Percentiles rank a stretch among this genome's conserved stretches.
Evolutionary conservation across 768 basidiomycete genomes (phyloP).

Genomic region (Brasilioporus rufonigricans): DNA sequence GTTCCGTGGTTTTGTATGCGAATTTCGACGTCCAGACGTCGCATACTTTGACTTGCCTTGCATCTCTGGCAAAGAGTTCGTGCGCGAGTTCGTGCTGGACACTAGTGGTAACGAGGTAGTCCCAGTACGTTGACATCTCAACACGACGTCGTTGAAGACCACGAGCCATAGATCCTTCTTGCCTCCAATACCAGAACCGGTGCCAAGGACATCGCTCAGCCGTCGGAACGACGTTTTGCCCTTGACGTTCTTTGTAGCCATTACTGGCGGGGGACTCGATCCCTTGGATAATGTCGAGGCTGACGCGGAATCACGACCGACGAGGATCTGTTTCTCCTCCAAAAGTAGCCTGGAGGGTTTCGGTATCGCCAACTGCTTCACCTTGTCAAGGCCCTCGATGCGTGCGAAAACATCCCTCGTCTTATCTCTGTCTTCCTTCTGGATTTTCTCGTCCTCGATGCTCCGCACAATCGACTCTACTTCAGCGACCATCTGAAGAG

Average conservation of each 20-base stretch:
- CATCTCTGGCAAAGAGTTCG: slow-evolving; percentile 79
- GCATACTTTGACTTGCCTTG: slow-evolving; percentile 84
- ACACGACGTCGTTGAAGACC: slow-evolving; percentile 91
- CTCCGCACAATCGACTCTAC: slow-evolving; percentile 94
- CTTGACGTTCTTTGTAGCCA: slow-evolving; percentile 56
- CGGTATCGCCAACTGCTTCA: slow-evolving; percentile 86
- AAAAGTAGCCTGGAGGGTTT: slow-evolving; percentile 87
- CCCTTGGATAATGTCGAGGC: slow-evolving; percentile 21
- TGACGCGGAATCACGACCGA: slow-evolving; percentile 30
- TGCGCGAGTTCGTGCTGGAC: slow-evolving; percentile 61
- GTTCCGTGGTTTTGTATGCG: slow-evolving; percentile 83
- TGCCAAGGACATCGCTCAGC: slow-evolving; percentile 82
- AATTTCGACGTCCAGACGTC: slow-evolving; percentile 71
- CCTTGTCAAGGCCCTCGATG: slow-evolving; percentile 94
- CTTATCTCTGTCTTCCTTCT: slow-evolving; percentile 93
- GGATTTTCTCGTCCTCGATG: slow-evolving; percentile 98
- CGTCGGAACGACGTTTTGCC: slow-evolving; percentile 88
- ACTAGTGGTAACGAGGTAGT: slow-evolving; percentile 82
- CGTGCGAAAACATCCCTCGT: slow-evolving; percentile 94
- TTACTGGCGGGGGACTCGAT: slow-evolving; percentile 36
- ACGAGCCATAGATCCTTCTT: slow-evolving; percentile 95
- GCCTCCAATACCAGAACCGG: slow-evolving; percentile 51
- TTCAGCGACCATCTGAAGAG: slow-evolving; percentile 94
- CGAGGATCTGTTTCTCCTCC: slow-evolving; percentile 63
- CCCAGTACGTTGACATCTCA: slow-evolving; percentile 89